Base-by-base conservation (phyloP, 495 filamentous ascomycete genomes). In the Clavariopsis aquatica region DNA sequence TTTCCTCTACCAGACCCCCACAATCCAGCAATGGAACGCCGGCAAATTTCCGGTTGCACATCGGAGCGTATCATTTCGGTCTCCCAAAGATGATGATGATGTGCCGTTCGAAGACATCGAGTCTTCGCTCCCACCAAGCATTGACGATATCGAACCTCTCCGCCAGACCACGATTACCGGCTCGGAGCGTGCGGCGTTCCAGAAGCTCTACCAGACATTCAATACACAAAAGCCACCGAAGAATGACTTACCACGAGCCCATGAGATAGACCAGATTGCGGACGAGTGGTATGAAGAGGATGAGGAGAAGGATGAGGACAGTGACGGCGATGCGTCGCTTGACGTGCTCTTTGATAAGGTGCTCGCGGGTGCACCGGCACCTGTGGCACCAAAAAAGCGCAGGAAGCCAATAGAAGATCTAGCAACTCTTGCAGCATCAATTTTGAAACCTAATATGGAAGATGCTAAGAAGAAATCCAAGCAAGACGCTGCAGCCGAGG, bases 1-100 rank as follows among this genome's bases (percentile, higher is more conserved):
- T 0, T 89, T 91, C 52, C 81, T 92, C 8, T 91, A 90, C 72
- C 84, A 88, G 57, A 90, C 88, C 66, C 75, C 57, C 74, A 80
- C 63, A 26, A 63, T 61, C 23, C 68, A 52, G 57, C 62, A 67
- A 49, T 70, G 29, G 28, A 62, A 41, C 10, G 51, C 23, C 43
- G 31, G 13, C 23, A 22, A 15, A 52, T 24, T 38, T 34, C n/a
- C 26, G 64, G 12, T 52, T 57, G 17, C 70, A 15, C 55, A 29
- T 41, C 36, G 55, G 23, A 36, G 31, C 46, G 15, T 41, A 57
- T 27, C 66, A 47, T 54, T 66, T 43, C 34, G 69, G 53, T n/a
- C 29, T 0, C 13, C 36, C 15, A 31, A 51, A 43, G 45, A 36
- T 10, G 72, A 78, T 47, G 68, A 71, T 1, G 68, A 71, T 1